Percentiles rank a stretch among this genome's conserved stretches.
These are phyloP conservation scores for Podaxis sp. DNA, from an alignment of 768 basidiomycete genomes.

Conservation along the genomic window DNA sequence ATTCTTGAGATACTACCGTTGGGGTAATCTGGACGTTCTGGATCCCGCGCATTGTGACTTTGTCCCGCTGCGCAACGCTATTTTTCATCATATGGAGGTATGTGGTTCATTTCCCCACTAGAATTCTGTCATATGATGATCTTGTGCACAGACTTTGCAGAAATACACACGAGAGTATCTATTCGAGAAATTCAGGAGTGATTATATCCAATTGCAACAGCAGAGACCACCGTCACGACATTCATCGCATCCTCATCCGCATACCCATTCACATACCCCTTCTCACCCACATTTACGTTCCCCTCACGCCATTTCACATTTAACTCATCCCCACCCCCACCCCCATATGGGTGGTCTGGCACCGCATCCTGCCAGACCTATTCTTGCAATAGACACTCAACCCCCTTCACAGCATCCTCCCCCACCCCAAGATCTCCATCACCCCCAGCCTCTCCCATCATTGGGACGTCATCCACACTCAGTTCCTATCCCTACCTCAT, in stretches of 20 bases:
- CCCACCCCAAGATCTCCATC: conserved; percentile 9
- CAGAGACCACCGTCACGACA: conserved; percentile 44
- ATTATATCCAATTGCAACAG: conserved; percentile 47
- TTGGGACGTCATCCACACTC: background rate
- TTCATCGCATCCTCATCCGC: conserved; percentile 39
- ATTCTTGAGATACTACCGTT: conserved; percentile 72
- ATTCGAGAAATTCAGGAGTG: conserved; percentile 69
- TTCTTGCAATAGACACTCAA: conserved; percentile 30
- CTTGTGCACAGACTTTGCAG: conserved; percentile 61
- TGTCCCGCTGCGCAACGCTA: conserved; percentile 64
- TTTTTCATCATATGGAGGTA: conserved; percentile 90
- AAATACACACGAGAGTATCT: conserved; percentile 83
- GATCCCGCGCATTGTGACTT: conserved; percentile 83
- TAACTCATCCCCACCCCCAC: conserved; percentile 29
- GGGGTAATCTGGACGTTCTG: conserved; percentile 80
- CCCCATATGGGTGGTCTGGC: conserved; percentile 10
- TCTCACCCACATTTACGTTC: conserved; percentile 32
- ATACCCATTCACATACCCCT: conserved; percentile 33
- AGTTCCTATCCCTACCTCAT: conserved; percentile 3
- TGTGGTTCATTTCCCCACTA: conserved; percentile 20
- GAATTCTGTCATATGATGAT: conserved; percentile 16
- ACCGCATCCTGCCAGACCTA: conserved; percentile 25
- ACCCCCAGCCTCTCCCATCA: conserved; percentile 1
- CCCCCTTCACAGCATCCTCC: conserved; percentile 20
- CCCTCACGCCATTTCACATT: conserved; percentile 53